A percentile compares a stretch with the other conserved stretches of the same genome.
Evolutionary conservation across 495 filamentous ascomycete genomes (phyloP).

Genomic region (Penicillium antarcticum): DNA sequence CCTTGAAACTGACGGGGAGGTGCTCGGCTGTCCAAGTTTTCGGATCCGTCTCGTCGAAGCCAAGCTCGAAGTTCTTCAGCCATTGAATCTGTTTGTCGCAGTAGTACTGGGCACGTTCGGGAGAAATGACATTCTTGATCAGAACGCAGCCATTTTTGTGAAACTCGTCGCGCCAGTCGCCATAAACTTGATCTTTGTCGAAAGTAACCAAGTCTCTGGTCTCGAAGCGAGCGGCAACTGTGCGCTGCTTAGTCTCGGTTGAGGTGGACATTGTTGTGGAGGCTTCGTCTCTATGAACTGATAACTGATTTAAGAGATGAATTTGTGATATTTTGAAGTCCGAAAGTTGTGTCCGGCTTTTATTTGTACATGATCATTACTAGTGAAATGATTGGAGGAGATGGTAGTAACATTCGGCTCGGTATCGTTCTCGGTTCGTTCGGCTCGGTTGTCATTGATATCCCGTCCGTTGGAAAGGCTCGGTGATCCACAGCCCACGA

Average conservation of each 20-base stretch:
- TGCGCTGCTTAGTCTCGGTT: neutral
- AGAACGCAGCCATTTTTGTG: constrained; percentile 32
- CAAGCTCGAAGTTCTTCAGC: constrained; percentile 37
- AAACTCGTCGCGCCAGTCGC: constrained; percentile 34
- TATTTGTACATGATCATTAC: too few species aligned
- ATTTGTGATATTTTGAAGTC: too few species aligned
- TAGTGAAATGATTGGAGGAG: too few species aligned
- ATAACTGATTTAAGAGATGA: too few species aligned
- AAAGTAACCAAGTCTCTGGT: constrained; percentile 18
- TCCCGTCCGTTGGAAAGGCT: too few species aligned
- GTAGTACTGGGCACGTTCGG: constrained; percentile 29
- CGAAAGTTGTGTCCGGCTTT: too few species aligned
- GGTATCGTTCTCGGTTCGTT: too few species aligned
- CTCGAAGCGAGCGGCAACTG: neutral
- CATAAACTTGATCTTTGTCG: constrained; percentile 13
- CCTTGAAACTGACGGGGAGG: constrained; percentile 36
- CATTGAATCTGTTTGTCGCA: constrained; percentile 34
- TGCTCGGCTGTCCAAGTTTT: constrained; percentile 38
- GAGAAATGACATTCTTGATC: constrained; percentile 29
- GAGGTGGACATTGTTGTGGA: neutral
- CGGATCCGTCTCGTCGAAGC: constrained; percentile 34
- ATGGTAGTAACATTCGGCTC: too few species aligned
- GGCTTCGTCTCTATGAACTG: too few species aligned
- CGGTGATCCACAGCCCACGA: too few species aligned
- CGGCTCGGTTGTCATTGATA: too few species aligned